Evolutionary conservation across 2,329 filamentous ascomycete genomes (phyloP), one percentile per base, ranked within the genome.

Genomic region (Samsoniella hepiali): DNA sequence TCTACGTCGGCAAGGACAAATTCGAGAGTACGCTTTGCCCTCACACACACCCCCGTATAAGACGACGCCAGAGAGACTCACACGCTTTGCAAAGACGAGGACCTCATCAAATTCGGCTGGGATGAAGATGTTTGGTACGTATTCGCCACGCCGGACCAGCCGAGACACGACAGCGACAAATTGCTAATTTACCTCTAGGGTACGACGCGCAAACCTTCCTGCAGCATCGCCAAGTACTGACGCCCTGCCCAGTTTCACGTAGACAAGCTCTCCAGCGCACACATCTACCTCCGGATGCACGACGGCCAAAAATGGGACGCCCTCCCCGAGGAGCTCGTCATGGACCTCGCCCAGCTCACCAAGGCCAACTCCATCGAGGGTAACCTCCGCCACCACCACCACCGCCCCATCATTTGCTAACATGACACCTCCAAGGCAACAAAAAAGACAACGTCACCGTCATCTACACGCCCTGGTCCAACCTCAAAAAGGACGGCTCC

Each of bases 351-450:
- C n/a, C 95, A 99, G 77, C 82, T 99, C 70, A 99, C 95, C 63
- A 99, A 99, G 79, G 95, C 95, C 66, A 99, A 99, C 79, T 97
- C 93, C 64, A 99, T 99, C 70, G 95, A 99, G 81, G 95, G 91
- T 89, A 72, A 66, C 75, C 1, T 5, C 9, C 6, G 5, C 67
- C 61, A 29, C 54, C 49, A 34, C 11, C 44, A 69, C 17, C 22
- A 5, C n/a, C 10, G 10, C 22, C 13, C 22, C 10, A 5, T 7
- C 38, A 40, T 11, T 53, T 1, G 3, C 50, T 54, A 29, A 27
- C 1, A 22, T 22, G 22, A 22, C 31, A 8, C 45, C 27, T 11
- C 11, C 47, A 32, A 93, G 91, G 95, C 67, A 99, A 99, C 81
- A 99, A 99, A 78, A 98, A 97, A 77, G 94, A 98, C 76, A 98